phyloP scores from a whole-genome alignment of 352 stramenopile genomes.

The Phytopythium sindhum region DNA sequence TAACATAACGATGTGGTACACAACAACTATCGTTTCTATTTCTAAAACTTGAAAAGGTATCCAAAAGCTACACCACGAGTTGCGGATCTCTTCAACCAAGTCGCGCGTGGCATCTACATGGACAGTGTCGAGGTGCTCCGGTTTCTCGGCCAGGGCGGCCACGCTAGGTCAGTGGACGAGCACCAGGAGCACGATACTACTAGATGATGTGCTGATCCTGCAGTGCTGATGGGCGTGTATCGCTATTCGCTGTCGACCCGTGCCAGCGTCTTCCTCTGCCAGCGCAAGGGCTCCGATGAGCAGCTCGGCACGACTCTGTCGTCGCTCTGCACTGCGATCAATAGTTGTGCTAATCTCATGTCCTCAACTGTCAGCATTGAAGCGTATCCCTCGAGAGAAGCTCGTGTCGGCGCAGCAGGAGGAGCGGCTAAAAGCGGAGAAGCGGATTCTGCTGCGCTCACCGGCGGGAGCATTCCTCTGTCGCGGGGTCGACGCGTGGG shows the following conservation, averaged over 20 bases:
- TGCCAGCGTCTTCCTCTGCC: conserved; percentile 50
- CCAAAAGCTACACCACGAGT: background rate
- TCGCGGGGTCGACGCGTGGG: conserved; percentile 26
- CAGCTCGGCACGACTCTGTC: conserved; percentile 27
- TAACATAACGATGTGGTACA: background rate
- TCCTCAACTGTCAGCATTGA: conserved; percentile 33
- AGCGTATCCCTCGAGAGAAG: conserved; percentile 42
- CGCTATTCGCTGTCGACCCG: background rate
- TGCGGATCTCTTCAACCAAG: conserved; percentile 17
- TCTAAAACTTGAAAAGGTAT: background rate
- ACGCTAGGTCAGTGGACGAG: conserved; percentile 37
- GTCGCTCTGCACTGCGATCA: background rate
- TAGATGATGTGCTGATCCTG: background rate
- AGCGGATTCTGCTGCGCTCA: conserved; percentile 27
- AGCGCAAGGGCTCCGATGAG: conserved; percentile 13
- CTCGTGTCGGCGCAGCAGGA: conserved; percentile 37
- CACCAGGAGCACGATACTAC: too few relatives aligned
- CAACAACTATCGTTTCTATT: background rate
- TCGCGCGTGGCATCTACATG: conserved; percentile 18
- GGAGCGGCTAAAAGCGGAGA: conserved; percentile 38
- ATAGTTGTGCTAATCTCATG: background rate
- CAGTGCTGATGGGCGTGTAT: conserved; percentile 1
- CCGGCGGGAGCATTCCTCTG: conserved; percentile 34
- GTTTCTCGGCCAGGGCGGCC: conserved; percentile 59
- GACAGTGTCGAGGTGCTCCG: conserved; percentile 44